Conservation (phyloP, 441 rosid species). For the Viola pubescens region DNA sequence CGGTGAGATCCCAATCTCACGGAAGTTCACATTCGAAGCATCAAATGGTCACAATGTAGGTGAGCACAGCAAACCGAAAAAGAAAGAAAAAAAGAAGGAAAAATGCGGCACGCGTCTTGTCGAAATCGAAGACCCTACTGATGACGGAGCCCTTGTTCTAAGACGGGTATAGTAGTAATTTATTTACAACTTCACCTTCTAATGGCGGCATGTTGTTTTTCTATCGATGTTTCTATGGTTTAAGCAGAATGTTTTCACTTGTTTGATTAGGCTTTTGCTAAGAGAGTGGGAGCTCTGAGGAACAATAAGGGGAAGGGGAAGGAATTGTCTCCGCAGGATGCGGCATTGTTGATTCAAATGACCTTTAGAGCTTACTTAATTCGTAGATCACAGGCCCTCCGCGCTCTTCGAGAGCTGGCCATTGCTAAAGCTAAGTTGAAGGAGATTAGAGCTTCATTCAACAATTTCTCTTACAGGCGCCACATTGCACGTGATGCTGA, state of each 20-base stretch:
- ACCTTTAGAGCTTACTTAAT: constrained; percentile 71
- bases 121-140: constrained; percentile 49
- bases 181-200: too few species aligned
- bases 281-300: constrained; percentile 47
- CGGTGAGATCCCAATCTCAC: constrained; percentile 34
- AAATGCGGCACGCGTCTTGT: constrained; percentile 42
- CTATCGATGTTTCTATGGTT: background rate
- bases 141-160: constrained; percentile 45
- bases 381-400: constrained; percentile 69
- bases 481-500: constrained; percentile 59
- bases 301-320: constrained; percentile 62
- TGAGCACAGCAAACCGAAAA: constrained; percentile 32
- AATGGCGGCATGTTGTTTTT: too few species aligned
- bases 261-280: constrained; percentile 61
- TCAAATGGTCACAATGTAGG: constrained; percentile 32
- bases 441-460: constrained; percentile 69
- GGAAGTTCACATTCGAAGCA: constrained; percentile 52
- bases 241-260: constrained; percentile 1
- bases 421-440: constrained; percentile 79
- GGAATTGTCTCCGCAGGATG: constrained; percentile 67
- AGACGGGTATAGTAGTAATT: constrained; percentile 39
- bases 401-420: constrained; percentile 85
- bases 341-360: constrained; percentile 69
- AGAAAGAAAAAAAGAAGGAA: constrained; percentile 33
- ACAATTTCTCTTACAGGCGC: constrained; percentile 73